Evolutionary conservation across 257 asterid genomes (phyloP).

Genomic region (Nyctanthes arbortristis): DNA sequence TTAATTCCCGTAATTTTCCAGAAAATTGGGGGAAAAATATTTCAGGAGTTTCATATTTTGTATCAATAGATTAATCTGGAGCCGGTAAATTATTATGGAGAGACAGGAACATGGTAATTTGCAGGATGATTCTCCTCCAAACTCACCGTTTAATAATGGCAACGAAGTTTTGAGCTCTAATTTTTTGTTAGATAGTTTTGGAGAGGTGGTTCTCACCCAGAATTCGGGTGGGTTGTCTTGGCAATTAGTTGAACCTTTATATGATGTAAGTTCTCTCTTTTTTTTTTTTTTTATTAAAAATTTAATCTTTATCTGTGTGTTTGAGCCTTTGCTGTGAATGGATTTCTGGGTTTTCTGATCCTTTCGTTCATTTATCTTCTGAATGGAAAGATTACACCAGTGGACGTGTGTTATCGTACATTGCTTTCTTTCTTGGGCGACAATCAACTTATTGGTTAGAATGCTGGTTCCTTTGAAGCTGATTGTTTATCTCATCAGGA

Average conservation of each 20-base stretch:
- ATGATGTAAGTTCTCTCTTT: constrained; percentile 44
- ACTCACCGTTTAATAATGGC: constrained; percentile 31
- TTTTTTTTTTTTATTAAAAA: neutral
- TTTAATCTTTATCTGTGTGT: neutral
- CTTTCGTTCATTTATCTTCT: neutral
- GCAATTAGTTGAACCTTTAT: constrained; percentile 50
- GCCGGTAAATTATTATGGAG: constrained; percentile 44
- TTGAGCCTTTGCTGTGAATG: constrained; percentile 2
- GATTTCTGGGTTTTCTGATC: neutral
- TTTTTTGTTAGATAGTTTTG: constrained; percentile 60
- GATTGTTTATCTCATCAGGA: constrained; percentile 19
- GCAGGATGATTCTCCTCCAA: constrained; percentile 36
- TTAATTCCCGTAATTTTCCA: constrained; percentile 7
- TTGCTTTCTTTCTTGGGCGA: constrained; percentile 5
- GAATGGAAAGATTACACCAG: constrained; percentile 4
- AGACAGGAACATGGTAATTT: constrained; percentile 39
- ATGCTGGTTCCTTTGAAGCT: constrained; percentile 16
- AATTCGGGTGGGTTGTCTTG: constrained; percentile 64
- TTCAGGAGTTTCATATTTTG: constrained; percentile 18
- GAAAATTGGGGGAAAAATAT: constrained; percentile 15
- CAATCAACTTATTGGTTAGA: neutral
- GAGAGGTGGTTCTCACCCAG: constrained; percentile 68
- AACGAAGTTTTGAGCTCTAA: constrained; percentile 46
- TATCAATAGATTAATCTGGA: neutral
- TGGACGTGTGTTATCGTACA: neutral